Percentiles rank a stretch among this genome's conserved stretches.
Conservation (phyloP, 148 eudicot genomes). For the Pouteria glomerata region DNA sequence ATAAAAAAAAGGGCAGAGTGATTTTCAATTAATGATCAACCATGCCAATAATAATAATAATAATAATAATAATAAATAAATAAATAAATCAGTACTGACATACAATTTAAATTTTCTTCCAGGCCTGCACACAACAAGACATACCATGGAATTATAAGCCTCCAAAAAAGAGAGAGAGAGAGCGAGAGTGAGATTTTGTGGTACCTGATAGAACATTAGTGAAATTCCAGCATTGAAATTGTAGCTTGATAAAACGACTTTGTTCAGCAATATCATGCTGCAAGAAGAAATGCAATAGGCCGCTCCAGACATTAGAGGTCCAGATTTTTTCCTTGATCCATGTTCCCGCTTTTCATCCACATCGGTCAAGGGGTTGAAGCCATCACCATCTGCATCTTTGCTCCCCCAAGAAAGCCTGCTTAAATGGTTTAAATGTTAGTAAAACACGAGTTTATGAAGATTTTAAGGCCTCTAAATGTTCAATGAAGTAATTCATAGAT, state of each 20-base stretch:
- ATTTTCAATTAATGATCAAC: not conserved
- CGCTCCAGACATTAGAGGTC: constrained; percentile 70
- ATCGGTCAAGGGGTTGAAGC: constrained; percentile 15
- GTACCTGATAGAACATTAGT: constrained; percentile 90
- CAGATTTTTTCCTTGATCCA: constrained; percentile 40
- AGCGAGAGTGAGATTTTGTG: not conserved
- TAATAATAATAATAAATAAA: too few relatives aligned
- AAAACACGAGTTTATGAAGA: not conserved
- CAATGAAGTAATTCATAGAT: not conserved
- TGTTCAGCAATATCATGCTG: constrained; percentile 84
- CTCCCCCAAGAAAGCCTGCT: constrained; percentile 40
- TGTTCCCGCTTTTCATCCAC: constrained; percentile 43
- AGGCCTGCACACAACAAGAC: not conserved
- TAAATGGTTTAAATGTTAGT: constrained; percentile 4
- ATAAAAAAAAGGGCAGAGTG: not conserved
- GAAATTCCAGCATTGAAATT: constrained; percentile 81
- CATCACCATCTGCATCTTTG: constrained; percentile 25
- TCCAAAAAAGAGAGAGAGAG: not conserved
- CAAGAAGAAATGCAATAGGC: constrained; percentile 84
- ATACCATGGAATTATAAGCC: not conserved
- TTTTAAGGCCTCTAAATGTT: not conserved
- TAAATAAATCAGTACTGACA: not conserved
- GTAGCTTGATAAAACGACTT: constrained; percentile 71
- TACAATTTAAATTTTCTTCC: not conserved
- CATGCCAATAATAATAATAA: too few relatives aligned